Base-by-base conservation (phyloP, 257 asterid genomes). In the Mitragyna speciosa region DNA sequence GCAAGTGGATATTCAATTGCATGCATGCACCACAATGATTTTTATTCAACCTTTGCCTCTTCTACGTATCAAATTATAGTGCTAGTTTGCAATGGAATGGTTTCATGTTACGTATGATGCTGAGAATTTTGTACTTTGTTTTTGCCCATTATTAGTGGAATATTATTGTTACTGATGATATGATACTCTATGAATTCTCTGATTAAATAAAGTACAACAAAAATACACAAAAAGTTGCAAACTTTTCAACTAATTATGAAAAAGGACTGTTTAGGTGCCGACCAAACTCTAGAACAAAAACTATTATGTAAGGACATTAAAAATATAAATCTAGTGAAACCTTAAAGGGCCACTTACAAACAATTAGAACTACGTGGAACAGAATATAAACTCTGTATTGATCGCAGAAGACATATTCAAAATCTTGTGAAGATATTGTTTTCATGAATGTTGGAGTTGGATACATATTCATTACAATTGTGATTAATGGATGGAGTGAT, bases 361-460 rank as follows among this genome's bases (percentile, higher is more conserved):
- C 14, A 59, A 30, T 0, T 4, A 30, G 70, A 0, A 7, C n/a
- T n/a, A n/a, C n/a, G n/a, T n/a, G n/a, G n/a, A n/a, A n/a, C n/a
- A n/a, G n/a, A n/a, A n/a, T n/a, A n/a, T n/a, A n/a, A n/a, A n/a
- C n/a, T n/a, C n/a, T n/a, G n/a, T n/a, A 65, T 68, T 52, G 75
- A 30, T 43, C 7, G 47, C 7, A 7, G 17, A n/a, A n/a, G 75
- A 31, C 72, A 51, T 20, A 49, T 77, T 22, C 51, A n/a, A 43
- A 71, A 45, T 56, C 36, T 79, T 56, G 72, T 28, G 65, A 63
- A 30, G 31, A n/a, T n/a, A 56, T 79, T 72, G 30, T 33, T 79
- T 72, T 31, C 58, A 43, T 24, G 56, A 9, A 9, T 16, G 26
- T 31, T 48, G 73, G 51, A 22, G 6, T 33, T 67, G 47, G 45